Evolutionary conservation across 2,329 filamentous ascomycete genomes (phyloP), one percentile per base, ranked within the genome.

Genomic region (Stachybotrys elegans): DNA sequence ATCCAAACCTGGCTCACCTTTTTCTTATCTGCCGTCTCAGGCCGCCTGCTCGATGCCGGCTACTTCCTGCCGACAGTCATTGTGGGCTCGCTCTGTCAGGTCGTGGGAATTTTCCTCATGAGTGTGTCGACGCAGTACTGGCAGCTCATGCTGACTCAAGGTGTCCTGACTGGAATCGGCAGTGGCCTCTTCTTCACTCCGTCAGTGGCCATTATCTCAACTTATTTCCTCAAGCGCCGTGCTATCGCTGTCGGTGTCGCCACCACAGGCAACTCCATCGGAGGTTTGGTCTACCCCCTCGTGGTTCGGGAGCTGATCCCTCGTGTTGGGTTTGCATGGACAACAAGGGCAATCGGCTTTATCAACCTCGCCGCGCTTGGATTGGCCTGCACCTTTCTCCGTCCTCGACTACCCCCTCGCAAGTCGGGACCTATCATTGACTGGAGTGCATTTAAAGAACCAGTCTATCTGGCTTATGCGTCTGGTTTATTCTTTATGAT

Each of bases 331-430:
- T 81, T 83, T 48, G 61, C 65, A 0, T 83, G 79, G 78, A 71
- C 79, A 0, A 76, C 78, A 0, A 66, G 84, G 2, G 69, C 78
- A 0, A 62, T 86, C 2, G 83, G 75, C 0, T 84, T 87, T 52
- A 70, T 87, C 22, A 93, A 93, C 58, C 71, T 81, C 2, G 81
- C 78, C 1, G 81, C 82, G 17, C 79, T 94, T 42, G 76, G 84
- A 4, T 76, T 91, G 40, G 87, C 56, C 2, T 45, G 49, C 8
- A 49, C 50, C 1, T 59, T 66, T 7, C 54, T 66, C 53, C 56
- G 58, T 2, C 60, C 58, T 35, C 48, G 57, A 53, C 44, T 58
- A 7, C 51, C 55, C 0, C 53, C 55, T 0, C 36, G 55, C 16
- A 57, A 57, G 12, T 48, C 55, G 0, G 55, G 55, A 0, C 46